These are phyloP conservation scores for Acrocalymma vagum DNA, from an alignment of 2,329 filamentous ascomycete species.

Conservation along the genomic window DNA sequence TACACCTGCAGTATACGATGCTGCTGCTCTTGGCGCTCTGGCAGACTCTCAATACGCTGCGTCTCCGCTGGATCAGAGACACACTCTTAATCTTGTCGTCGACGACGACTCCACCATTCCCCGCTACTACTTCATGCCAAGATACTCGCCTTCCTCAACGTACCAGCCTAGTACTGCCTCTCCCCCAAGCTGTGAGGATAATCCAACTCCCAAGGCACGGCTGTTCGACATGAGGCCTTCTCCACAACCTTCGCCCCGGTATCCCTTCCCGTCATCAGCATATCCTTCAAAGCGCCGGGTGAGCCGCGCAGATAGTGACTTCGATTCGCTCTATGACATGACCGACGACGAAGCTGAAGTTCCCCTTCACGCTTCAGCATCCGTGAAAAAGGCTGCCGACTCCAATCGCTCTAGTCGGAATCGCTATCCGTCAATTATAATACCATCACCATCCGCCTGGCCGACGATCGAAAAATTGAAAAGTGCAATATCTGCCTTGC, in stretches of 20 bases:
- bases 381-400: conserved; percentile 55
- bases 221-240: conserved; percentile 63
- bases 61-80: conserved; percentile 65
- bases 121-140: conserved; percentile 49
- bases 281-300: conserved; percentile 68
- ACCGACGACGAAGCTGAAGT: conserved; percentile 76
- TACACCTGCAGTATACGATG: conserved; percentile 59
- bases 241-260: conserved; percentile 60
- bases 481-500: conserved; percentile 63
- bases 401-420: conserved; percentile 48
- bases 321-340: conserved; percentile 87
- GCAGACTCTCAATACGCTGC: conserved; percentile 30
- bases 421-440: conserved; percentile 66
- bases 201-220: conserved; percentile 75
- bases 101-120: conserved; percentile 53
- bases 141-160: conserved; percentile 40
- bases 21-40: conserved; percentile 35
- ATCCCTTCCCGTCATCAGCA: conserved; percentile 58
- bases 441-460: conserved; percentile 66
- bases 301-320: conserved; percentile 74
- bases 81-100: conserved; percentile 70
- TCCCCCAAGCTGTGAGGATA: conserved; percentile 64
- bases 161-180: conserved; percentile 45
- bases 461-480: conserved; percentile 64
- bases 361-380: conserved; percentile 60